phyloP scores from a whole-genome alignment of 768 basidiomycete species.

The Amanita polypyramis region DNA sequence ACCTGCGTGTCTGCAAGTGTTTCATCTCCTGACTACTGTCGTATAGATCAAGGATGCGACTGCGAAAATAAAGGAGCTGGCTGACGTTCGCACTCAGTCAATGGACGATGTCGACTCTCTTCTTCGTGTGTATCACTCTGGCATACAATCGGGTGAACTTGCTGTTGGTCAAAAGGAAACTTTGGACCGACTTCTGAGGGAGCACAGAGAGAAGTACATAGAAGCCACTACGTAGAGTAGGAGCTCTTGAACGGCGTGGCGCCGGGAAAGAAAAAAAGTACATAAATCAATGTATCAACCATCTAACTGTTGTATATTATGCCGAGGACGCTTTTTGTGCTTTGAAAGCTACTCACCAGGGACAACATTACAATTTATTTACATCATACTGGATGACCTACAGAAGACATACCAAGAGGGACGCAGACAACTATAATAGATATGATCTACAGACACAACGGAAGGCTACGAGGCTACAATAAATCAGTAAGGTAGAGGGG shows the following conservation, averaged over 20 bases:
- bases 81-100: conserved; percentile 94
- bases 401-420: background rate
- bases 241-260: background rate
- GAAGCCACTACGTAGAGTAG: background rate
- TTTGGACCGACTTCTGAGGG: conserved; percentile 75
- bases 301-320: conserved; percentile 6
- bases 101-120: conserved; percentile 99
- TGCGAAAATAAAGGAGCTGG: conserved; percentile 98
- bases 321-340: background rate
- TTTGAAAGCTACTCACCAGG: background rate
- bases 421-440: background rate
- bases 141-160: conserved; percentile 86
- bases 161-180: conserved; percentile 90
- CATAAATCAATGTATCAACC: background rate
- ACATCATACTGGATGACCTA: background rate
- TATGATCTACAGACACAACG: conserved; percentile 2
- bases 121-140: conserved; percentile 91
- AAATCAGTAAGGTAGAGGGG: background rate
- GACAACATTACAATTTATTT: background rate
- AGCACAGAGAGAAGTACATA: conserved; percentile 43
- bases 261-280: background rate
- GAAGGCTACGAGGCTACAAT: conserved; percentile 2
- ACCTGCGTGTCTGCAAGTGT: background rate
- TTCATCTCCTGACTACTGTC: background rate
- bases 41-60: conserved; percentile 92